Evolutionary conservation across 2,329 filamentous ascomycete genomes (phyloP).

Genomic region (Leptographium galeiforme): DNA sequence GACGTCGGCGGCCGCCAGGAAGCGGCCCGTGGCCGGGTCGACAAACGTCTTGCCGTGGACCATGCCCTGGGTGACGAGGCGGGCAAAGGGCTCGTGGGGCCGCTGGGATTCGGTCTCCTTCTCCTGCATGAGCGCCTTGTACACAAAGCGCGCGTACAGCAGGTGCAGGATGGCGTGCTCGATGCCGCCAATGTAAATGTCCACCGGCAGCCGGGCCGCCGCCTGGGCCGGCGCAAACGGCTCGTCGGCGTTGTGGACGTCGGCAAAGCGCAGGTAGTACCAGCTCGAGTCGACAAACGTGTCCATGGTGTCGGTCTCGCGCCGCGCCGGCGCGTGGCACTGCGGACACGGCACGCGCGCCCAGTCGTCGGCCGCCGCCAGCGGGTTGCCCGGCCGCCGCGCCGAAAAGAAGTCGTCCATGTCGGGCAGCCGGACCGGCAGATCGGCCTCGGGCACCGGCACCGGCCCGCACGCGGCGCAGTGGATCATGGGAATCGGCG

Average conservation of each 20-base stretch:
- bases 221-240: slow-evolving; percentile 50
- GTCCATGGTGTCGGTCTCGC: slow-evolving; percentile 92
- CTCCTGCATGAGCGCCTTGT: slow-evolving; percentile 63
- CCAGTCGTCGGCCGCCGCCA: slow-evolving; percentile 61
- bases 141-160: slow-evolving; percentile 79
- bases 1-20: slow-evolving; percentile 64
- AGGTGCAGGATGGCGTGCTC: slow-evolving; percentile 87
- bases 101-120: slow-evolving; percentile 17
- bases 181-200: slow-evolving; percentile 79
- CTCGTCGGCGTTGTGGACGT: slow-evolving; percentile 48
- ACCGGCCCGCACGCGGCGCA: slow-evolving; percentile 65
- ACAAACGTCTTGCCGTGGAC: slow-evolving; percentile 77
- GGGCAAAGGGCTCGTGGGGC: slow-evolving; percentile 58
- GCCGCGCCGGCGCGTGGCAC: slow-evolving; percentile 55
- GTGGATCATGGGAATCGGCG: slow-evolving; percentile 80
- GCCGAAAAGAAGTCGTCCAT: slow-evolving; percentile 55
- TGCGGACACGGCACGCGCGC: slow-evolving; percentile 62
- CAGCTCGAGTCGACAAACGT: slow-evolving; percentile 93
- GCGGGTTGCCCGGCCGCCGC: slow-evolving; percentile 61
- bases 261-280: slow-evolving; percentile 76
- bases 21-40: slow-evolving; percentile 60
- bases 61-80: slow-evolving; percentile 83
- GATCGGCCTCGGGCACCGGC: slow-evolving; percentile 60
- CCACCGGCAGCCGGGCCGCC: slow-evolving; percentile 53
- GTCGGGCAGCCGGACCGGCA: slow-evolving; percentile 63